A percentile compares a stretch with the other conserved stretches of the same genome.
Evolutionary conservation across 176 grass and related monocot genomes (phyloP).

Genomic region (Oryza punctata): DNA sequence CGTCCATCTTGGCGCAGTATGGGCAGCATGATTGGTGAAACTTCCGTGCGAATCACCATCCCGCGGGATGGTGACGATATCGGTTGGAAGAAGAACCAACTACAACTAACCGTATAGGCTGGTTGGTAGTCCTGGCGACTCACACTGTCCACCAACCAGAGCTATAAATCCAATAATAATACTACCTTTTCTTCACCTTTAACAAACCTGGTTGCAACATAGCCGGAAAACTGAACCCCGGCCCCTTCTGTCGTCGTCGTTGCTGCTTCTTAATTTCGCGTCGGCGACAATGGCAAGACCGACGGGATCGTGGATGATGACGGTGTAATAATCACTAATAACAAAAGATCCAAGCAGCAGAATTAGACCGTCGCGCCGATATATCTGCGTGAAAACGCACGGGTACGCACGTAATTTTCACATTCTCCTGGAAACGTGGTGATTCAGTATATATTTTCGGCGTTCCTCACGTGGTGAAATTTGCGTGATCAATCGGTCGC

Average conservation of each 20-base stretch:
- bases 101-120: background rate
- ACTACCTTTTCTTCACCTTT: background rate
- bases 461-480: background rate
- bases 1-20: background rate
- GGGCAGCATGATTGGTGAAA: background rate
- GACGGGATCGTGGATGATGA: background rate
- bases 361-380: background rate
- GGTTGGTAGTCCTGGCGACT: background rate
- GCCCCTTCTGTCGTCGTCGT: background rate
- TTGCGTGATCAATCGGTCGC: background rate
- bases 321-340: background rate
- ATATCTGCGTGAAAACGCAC: background rate
- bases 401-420: background rate
- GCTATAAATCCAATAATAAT: background rate
- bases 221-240: background rate
- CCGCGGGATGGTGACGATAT: background rate
- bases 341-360: too few relatives aligned
- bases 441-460: too few relatives aligned
- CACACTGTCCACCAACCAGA: slow-evolving; percentile 12
- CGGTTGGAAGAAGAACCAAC: background rate
- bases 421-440: background rate
- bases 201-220: background rate
- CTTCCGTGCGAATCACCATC: background rate
- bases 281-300: background rate
- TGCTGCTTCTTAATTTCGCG: background rate